Evolutionary conservation across 2,329 filamentous ascomycete species (phyloP).

Genomic region (Plenodomus tracheiphilus): DNA sequence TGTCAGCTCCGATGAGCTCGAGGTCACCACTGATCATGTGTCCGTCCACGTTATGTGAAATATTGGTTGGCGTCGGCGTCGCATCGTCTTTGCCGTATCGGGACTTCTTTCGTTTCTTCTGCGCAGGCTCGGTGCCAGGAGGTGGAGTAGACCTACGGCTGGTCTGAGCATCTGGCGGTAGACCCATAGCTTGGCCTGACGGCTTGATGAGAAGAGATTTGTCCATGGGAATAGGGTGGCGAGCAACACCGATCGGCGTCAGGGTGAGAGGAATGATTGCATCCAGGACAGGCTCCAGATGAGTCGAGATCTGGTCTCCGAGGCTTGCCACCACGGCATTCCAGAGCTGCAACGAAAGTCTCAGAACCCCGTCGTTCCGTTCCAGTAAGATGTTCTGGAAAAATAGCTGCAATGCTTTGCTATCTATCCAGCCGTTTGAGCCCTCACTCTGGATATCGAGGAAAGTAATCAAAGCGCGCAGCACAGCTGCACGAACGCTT

Average conservation of each 20-base stretch:
- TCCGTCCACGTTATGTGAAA: constrained; percentile 85
- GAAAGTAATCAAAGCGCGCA: constrained; percentile 92
- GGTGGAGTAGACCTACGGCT: constrained; percentile 39
- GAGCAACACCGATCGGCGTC: constrained; percentile 88
- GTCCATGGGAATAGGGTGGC: constrained; percentile 92
- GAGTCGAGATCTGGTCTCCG: constrained; percentile 66
- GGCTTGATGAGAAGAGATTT: constrained; percentile 86
- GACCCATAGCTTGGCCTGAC: constrained; percentile 80
- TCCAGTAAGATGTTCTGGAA: constrained; percentile 97
- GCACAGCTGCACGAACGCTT: constrained; percentile 87
- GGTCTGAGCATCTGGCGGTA: constrained; percentile 40
- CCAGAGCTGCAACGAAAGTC: constrained; percentile 87
- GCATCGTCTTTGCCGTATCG: constrained; percentile 70
- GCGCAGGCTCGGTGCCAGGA: constrained; percentile 56
- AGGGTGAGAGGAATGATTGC: constrained; percentile 83
- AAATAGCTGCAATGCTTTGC: constrained; percentile 81
- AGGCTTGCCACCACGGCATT: constrained; percentile 72
- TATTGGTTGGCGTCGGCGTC: constrained; percentile 61
- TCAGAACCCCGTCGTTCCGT: constrained; percentile 79
- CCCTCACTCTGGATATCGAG: constrained; percentile 78
- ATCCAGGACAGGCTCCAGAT: constrained; percentile 75
- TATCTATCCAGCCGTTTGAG: constrained; percentile 89
- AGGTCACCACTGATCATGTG: constrained; percentile 98
- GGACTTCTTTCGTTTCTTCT: constrained; percentile 80
- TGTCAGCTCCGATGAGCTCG: constrained; percentile 88